phyloP scores from a whole-genome alignment of 2,329 filamentous ascomycete genomes.

The Dothideomycetes sp. region DNA sequence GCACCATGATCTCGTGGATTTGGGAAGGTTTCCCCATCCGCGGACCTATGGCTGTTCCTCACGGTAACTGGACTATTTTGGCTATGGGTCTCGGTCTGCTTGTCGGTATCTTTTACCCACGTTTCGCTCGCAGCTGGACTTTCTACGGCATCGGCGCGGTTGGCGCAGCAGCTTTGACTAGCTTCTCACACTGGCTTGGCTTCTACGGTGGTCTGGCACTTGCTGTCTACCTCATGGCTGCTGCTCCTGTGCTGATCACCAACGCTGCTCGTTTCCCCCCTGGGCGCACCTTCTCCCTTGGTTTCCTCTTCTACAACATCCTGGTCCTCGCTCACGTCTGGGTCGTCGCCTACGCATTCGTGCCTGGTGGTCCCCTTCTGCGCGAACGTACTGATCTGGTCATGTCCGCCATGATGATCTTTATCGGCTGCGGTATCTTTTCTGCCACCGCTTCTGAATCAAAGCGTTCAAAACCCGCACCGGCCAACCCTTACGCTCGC shows the following conservation, averaged over 20 bases:
- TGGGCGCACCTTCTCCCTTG: slow-evolving; percentile 73
- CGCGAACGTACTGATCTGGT: slow-evolving; percentile 94
- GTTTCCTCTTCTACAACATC: slow-evolving; percentile 86
- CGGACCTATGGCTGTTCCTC: slow-evolving; percentile 79
- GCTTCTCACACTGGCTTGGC: slow-evolving; percentile 73
- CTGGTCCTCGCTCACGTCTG: slow-evolving; percentile 96
- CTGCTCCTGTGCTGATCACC: slow-evolving; percentile 64
- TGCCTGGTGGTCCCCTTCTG: slow-evolving; percentile 84
- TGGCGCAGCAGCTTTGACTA: slow-evolving; percentile 70
- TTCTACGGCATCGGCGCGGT: slow-evolving; percentile 68
- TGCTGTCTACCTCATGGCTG: slow-evolving; percentile 72
- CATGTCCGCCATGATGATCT: slow-evolving; percentile 76
- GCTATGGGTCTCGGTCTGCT: slow-evolving; percentile 78
- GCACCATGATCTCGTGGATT: slow-evolving; percentile 97
- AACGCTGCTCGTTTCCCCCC: slow-evolving; percentile 70
- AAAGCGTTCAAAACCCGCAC: slow-evolving; percentile 30
- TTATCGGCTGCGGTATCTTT: slow-evolving; percentile 78
- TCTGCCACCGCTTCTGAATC: slow-evolving; percentile 47
- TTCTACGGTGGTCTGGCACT: slow-evolving; percentile 74
- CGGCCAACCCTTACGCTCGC: slow-evolving; percentile 37
- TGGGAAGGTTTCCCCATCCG: slow-evolving; percentile 94
- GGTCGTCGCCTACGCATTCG: slow-evolving; percentile 97
- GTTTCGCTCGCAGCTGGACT: slow-evolving; percentile 66
- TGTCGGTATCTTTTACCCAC: slow-evolving; percentile 64
- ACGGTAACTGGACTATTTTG: slow-evolving; percentile 76